These are phyloP conservation scores for Hericium alpestre DNA, from an alignment of 768 basidiomycete species.

Conservation along the genomic window DNA sequence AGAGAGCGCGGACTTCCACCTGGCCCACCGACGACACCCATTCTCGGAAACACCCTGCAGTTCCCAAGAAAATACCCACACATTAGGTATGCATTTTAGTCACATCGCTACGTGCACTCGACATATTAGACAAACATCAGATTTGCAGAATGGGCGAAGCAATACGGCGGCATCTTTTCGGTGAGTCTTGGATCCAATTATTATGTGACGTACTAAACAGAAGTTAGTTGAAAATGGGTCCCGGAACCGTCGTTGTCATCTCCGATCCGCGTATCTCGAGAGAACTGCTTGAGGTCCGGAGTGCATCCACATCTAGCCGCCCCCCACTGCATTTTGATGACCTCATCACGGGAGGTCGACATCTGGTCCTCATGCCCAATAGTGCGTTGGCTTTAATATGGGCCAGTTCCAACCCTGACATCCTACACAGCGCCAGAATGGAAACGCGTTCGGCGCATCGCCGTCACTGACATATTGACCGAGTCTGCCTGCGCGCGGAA, in stretches of 20 bases:
- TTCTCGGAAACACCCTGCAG: neutral
- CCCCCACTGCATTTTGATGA: neutral
- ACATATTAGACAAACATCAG: neutral
- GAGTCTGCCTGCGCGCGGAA: conserved; percentile 13
- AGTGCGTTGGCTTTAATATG: neutral
- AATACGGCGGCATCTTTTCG: neutral
- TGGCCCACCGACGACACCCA: neutral
- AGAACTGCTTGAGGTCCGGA: neutral
- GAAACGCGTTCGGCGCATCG: neutral
- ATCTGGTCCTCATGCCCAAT: neutral
- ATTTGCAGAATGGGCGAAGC: neutral
- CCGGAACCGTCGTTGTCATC: neutral
- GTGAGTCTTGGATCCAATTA: neutral
- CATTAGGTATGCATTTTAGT: neutral
- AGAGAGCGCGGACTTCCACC: neutral
- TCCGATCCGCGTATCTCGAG: neutral
- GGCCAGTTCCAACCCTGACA: neutral
- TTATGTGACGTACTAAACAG: neutral
- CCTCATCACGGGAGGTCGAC: neutral
- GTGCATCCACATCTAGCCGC: neutral
- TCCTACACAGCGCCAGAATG: neutral
- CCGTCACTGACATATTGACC: conserved; percentile 9
- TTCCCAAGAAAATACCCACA: neutral
- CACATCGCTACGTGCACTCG: neutral
- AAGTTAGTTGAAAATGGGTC: neutral